Base-by-base conservation (phyloP, 2,329 filamentous ascomycete species). In the Talaromyces sp. region DNA sequence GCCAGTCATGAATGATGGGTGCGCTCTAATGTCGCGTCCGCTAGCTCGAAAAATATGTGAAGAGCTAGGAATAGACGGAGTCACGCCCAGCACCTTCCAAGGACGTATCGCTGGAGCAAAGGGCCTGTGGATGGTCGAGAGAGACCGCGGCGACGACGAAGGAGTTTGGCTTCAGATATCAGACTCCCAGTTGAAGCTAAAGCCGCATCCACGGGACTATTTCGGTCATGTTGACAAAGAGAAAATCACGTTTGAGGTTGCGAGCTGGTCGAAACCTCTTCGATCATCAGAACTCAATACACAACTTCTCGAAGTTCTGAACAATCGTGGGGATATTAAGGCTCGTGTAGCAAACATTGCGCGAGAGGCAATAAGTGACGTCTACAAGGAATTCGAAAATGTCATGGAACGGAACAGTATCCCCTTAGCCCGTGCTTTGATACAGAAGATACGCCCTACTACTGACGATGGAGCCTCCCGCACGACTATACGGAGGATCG, bases 21-120 rank as follows among this genome's bases (percentile, higher is more conserved):
- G 85, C 66, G 78, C 79, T 5, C 60, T 75, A 2, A 85, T 88
- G 62, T 87, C 85, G 0, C 75, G 79, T 12, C 75, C 75, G 2
- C 78, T 84, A 1, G 83, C 82, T 5, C 70, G 72, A 37, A 66
- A 70, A 9, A 80, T 87, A 8, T 82, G 80, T 66, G 73, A 78
- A 31, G 64, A 62, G 0, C 72, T 81, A 2, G 79, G 78, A 0
- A 73, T 81, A 9, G 66, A 72, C 0, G 71, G 71, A 1, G 70
- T 71, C 5, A 72, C 81, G 0, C 84, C 83, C 0, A 82, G 81
- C 60, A 79, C 75, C 2, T 83, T 85, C 28, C 86, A 88, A 71
- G 84, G 76, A 8, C 77, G 86, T 5, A 84, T 87, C 62, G 80
- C 78, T 18, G 84, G 85, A 1, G 83, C 83, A 0, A 88, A 88